Base-by-base conservation (phyloP, 176 grass and related monocot genomes). In the Areca catechu region DNA sequence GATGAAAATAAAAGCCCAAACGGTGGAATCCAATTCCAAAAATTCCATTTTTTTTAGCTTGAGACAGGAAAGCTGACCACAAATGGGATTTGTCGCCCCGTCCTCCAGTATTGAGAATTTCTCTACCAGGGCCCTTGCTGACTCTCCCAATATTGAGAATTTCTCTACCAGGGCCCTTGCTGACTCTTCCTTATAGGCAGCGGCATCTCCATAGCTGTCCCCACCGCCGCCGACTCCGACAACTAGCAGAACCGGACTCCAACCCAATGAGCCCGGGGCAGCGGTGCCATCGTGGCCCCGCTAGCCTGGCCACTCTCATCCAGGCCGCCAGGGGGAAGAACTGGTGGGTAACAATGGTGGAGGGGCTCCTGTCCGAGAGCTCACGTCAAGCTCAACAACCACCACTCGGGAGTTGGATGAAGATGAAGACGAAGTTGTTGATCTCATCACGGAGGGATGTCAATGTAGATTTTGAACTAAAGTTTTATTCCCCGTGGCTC, bases 81-180 rank as follows among this genome's bases (percentile, higher is more conserved):
- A 90, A 82, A 62, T 85, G 82, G 1, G 86, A 90, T 70, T 85
- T 78, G 85, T 16, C 82, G 78, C 20, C 81, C 81, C 15, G 86
- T 90, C 54, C 81, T 82, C 25, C 86, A 78, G 67, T 89, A 89
- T 67, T 89, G 86, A 24, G 86, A 89, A 57, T 81, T 89, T 70
- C 74, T 57, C n/a, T n/a, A n/a, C n/a, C n/a, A n/a, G n/a, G 86
- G 86, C n/a, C n/a, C n/a, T n/a, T n/a, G 78, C 29, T n/a, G n/a
- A n/a, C n/a, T n/a, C n/a, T n/a, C n/a, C n/a, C n/a, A n/a, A n/a
- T n/a, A n/a, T n/a, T n/a, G n/a, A n/a, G n/a, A n/a, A n/a, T n/a
- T n/a, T 70, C 74, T 57, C 7, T 81, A 89, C 71, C 86, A 25
- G 3, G 86, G 86, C 2, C 86, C 86, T 1, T 81, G 78, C 29